Base-by-base conservation (phyloP, 257 asterid genomes). In the Ocimum tenuiflorum region DNA sequence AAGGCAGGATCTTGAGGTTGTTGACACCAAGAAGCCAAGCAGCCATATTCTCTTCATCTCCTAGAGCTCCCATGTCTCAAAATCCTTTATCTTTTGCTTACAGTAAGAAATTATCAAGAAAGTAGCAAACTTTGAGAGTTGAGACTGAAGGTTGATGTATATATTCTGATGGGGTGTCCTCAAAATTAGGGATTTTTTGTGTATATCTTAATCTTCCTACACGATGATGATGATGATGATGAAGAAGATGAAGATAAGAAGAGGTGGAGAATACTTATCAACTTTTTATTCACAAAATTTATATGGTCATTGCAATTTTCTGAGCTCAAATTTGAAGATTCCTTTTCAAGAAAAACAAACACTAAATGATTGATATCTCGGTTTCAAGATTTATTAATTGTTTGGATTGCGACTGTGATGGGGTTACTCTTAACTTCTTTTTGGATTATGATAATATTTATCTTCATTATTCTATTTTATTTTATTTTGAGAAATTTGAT, bases 1-100 rank as follows among this genome's bases (percentile, higher is more conserved):
- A 89, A 68, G 98, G 96, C 42, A 67, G 96, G 79, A 91, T 87
- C 80, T 85, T 87, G 78, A 91, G 83, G 41, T 81, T 81, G 77
- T 87, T 79, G 53, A 84, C 82, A 24, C 31, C 31, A 27, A 27
- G 31, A 27, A 27, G 31, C 97, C 98, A 92, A 73, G 98, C 97
- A 42, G 96, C 98, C 96, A 89, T 85, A 75, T 87, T 92, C 70
- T 79, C 95, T 68, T 79, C 84, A 57, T 63, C 85, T 42, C 77
- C 86, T 55, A 58, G 84, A 63, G 87, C 79, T 19, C 51, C 65
- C 60, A 50, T 19, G 23, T 53, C 61, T 54, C 19, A 2, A 51
- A 47, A 31, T 45, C 29, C 22, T 55, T 10, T 12, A n/a, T 46
- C 19, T 3, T 39, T 18, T 39, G n/a, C n/a, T n/a, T n/a, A 13